These are phyloP conservation scores for Podospora sp. DNA, from an alignment of 495 filamentous ascomycete genomes.

Conservation along the genomic window DNA sequence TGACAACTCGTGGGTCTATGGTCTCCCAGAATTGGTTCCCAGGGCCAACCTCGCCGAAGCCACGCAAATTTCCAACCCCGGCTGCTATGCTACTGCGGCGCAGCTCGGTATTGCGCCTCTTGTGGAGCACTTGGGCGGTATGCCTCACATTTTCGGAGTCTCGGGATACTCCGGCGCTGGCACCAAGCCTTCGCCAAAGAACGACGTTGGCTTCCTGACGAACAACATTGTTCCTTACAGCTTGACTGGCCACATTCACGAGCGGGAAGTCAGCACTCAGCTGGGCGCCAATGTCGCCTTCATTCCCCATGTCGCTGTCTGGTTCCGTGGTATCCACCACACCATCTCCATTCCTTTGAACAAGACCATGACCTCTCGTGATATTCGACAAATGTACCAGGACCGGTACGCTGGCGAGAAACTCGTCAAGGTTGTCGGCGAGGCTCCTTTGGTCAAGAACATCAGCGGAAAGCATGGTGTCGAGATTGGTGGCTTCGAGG, in stretches of 20 bases:
- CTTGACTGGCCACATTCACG: slow-evolving; percentile 94
- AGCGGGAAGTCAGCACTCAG: slow-evolving; percentile 82
- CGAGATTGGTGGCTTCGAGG: slow-evolving; percentile 93
- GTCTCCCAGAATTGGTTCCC: slow-evolving; percentile 84
- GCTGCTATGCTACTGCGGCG: slow-evolving; percentile 96
- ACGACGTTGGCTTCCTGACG: slow-evolving; percentile 83
- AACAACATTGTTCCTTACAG: slow-evolving; percentile 93
- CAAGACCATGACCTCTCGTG: slow-evolving; percentile 80
- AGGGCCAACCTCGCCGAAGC: slow-evolving; percentile 78
- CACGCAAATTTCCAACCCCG: slow-evolving; percentile 89
- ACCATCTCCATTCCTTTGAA: slow-evolving; percentile 87
- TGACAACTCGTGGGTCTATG: slow-evolving; percentile 88
- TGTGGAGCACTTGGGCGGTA: slow-evolving; percentile 72
- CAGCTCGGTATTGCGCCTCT: slow-evolving; percentile 89
- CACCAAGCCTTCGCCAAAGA: slow-evolving; percentile 94
- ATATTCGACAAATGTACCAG: slow-evolving; percentile 93
- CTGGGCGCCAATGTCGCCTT: slow-evolving; percentile 81
- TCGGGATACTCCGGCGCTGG: slow-evolving; percentile 96
- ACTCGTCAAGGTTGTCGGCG: slow-evolving; percentile 88
- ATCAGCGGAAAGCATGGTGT: slow-evolving; percentile 91
- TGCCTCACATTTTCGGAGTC: slow-evolving; percentile 88
- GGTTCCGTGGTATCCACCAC: slow-evolving; percentile 97
- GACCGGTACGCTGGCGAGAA: slow-evolving; percentile 95
- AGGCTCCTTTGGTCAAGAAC: slow-evolving; percentile 82
- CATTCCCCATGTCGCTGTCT: slow-evolving; percentile 90